phyloP scores from a whole-genome alignment of 2,329 filamentous ascomycete species.

The Penicillium decumbens region DNA sequence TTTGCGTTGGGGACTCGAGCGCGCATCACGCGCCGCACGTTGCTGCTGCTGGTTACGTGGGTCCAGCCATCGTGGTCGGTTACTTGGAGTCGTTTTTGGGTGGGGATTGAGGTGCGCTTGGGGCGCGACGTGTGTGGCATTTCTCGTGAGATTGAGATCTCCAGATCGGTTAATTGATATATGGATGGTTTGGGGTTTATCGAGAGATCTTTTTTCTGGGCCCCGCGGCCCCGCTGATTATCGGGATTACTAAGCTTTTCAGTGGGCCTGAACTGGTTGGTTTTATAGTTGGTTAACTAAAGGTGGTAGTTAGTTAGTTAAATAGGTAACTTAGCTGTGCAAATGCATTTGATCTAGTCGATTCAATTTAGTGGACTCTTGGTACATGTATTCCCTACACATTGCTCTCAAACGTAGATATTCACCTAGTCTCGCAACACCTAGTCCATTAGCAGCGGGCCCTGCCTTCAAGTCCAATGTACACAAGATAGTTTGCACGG shows the following conservation, averaged over 20 bases:
- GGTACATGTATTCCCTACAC: no score
- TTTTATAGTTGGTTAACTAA: no score
- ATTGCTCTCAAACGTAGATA: no score
- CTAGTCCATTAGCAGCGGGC: no score
- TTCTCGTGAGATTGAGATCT: neutral
- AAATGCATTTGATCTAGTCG: no score
- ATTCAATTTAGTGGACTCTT: no score
- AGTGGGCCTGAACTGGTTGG: neutral
- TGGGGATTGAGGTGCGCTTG: constrained; percentile 19
- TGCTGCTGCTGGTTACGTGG: constrained; percentile 36
- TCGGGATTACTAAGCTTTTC: neutral
- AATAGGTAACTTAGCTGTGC: no score
- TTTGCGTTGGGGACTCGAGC: neutral
- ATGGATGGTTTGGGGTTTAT: neutral
- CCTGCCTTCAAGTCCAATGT: no score
- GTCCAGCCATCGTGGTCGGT: constrained; percentile 43
- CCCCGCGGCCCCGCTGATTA: neutral
- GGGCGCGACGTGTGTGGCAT: constrained; percentile 35
- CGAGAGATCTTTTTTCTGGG: neutral
- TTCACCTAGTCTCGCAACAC: no score
- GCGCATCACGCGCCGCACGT: constrained; percentile 26
- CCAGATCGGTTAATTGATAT: neutral
- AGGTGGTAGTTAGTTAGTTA: no score
- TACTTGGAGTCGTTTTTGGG: constrained; percentile 35
- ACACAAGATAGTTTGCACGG: no score